Conservation (phyloP, 257 asterid species). For the Fraxinus pennsylvanica region DNA sequence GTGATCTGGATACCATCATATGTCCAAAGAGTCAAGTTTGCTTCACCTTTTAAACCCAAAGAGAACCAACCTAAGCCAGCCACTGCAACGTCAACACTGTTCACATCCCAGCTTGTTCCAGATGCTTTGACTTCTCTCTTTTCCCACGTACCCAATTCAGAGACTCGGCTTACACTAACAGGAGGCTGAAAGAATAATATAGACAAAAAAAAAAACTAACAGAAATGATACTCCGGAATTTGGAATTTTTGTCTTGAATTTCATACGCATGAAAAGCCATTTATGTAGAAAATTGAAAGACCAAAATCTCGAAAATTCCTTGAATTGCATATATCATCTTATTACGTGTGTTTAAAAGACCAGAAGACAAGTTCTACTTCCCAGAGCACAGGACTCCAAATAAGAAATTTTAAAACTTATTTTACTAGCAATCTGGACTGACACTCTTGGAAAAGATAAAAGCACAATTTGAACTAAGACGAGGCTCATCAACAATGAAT, state of each 20-base stretch:
- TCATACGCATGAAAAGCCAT: not conserved
- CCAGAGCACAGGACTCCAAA: not conserved
- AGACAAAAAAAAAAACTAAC: not conserved
- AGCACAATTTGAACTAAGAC: not conserved
- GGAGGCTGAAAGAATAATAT: constrained; percentile 47
- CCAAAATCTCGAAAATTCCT: not conserved
- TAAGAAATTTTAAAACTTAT: not conserved
- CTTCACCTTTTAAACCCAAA: constrained; percentile 85
- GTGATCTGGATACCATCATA: constrained; percentile 65
- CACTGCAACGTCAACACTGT: constrained; percentile 67
- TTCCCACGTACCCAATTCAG: constrained; percentile 17
- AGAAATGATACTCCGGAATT: not conserved
- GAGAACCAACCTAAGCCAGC: constrained; percentile 95
- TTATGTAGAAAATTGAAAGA: not conserved
- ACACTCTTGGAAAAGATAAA: no score
- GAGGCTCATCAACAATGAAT: not conserved
- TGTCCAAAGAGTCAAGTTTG: constrained; percentile 68
- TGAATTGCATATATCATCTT: not conserved
- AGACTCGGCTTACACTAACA: not conserved
- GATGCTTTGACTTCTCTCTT: not conserved
- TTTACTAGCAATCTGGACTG: not conserved
- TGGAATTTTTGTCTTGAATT: not conserved
- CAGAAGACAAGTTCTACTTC: not conserved
- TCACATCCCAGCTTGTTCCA: constrained; percentile 59
- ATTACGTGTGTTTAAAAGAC: not conserved